A percentile compares a stretch with the other conserved stretches of the same genome.
phyloP scores from a whole-genome alignment of 2,329 filamentous ascomycete species.

The Cucurbitaria berberidis region DNA sequence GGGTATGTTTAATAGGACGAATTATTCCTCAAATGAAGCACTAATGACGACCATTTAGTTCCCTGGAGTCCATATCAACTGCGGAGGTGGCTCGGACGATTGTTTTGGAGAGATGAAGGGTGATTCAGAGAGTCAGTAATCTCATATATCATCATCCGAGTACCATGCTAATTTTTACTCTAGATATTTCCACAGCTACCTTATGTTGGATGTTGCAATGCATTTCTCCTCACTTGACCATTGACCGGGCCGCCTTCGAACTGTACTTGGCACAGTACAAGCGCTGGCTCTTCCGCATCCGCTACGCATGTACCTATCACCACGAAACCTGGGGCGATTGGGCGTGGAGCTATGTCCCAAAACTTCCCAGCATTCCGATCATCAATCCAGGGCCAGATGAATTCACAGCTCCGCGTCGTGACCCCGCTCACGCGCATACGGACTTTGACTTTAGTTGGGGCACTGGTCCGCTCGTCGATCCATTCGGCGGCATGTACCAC shows the following conservation, averaged over 20 bases:
- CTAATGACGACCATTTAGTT: slow-evolving; percentile 34
- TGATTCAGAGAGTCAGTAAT: slow-evolving; percentile 40
- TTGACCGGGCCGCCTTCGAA: slow-evolving; percentile 52
- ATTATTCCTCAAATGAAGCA: background rate
- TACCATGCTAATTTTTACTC: background rate
- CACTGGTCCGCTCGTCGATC: slow-evolving; percentile 51
- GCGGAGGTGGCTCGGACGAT: slow-evolving; percentile 55
- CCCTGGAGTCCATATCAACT: slow-evolving; percentile 59
- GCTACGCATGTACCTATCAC: slow-evolving; percentile 40
- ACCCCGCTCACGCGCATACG: slow-evolving; percentile 40
- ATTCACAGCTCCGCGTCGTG: slow-evolving; percentile 25
- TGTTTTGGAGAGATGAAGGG: slow-evolving; percentile 38
- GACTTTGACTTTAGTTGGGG: slow-evolving; percentile 56
- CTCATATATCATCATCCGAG: background rate
- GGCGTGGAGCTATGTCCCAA: slow-evolving; percentile 15
- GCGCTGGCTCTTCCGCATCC: slow-evolving; percentile 40
- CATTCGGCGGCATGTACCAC: slow-evolving; percentile 51
- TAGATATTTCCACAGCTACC: slow-evolving; percentile 55
- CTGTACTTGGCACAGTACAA: slow-evolving; percentile 50
- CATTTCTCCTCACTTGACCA: slow-evolving; percentile 54
- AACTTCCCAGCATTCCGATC: slow-evolving; percentile 29
- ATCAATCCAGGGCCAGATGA: slow-evolving; percentile 25
- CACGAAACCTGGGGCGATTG: slow-evolving; percentile 25
- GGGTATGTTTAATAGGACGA: slow-evolving; percentile 37
- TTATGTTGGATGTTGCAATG: slow-evolving; percentile 64